Percentiles rank a stretch among this genome's conserved stretches.
Evolutionary conservation across 164 flowering plant genomes (phyloP).

Genomic region (Macadamia tetraphylla): DNA sequence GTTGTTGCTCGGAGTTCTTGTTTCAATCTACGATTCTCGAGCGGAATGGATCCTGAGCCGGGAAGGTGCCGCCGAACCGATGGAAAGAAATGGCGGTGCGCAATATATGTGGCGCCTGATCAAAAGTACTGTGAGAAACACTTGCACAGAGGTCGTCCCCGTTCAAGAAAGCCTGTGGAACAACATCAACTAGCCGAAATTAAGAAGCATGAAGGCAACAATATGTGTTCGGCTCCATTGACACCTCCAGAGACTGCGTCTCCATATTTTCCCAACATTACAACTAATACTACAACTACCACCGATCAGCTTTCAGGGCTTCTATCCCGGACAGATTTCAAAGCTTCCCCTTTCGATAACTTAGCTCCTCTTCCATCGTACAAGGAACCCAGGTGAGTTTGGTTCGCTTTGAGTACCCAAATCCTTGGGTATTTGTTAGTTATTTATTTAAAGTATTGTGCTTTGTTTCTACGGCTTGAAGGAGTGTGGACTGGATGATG

Average conservation of each 20-base stretch:
- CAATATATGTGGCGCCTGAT: constrained; percentile 68
- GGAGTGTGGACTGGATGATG: constrained; percentile 48
- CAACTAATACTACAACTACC: neutral
- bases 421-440: neutral
- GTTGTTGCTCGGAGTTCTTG: constrained; percentile 20
- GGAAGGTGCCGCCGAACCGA: constrained; percentile 82
- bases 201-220: constrained; percentile 6
- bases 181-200: constrained; percentile 30
- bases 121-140: constrained; percentile 91
- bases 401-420: neutral
- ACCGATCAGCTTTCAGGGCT: constrained; percentile 12
- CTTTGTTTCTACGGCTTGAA: constrained; percentile 16
- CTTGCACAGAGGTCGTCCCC: constrained; percentile 65
- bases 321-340: constrained; percentile 16
- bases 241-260: constrained; percentile 3
- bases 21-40: constrained; percentile 27
- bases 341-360: constrained; percentile 12
- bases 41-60: constrained; percentile 56
- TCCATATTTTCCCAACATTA: constrained; percentile 6
- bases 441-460: neutral
- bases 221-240: neutral
- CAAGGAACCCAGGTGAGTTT: constrained; percentile 38
- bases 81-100: constrained; percentile 90
- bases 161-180: constrained; percentile 99
- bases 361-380: constrained; percentile 23